phyloP scores from a whole-genome alignment of 148 eudicot species.

The Persicaria tinctoria region DNA sequence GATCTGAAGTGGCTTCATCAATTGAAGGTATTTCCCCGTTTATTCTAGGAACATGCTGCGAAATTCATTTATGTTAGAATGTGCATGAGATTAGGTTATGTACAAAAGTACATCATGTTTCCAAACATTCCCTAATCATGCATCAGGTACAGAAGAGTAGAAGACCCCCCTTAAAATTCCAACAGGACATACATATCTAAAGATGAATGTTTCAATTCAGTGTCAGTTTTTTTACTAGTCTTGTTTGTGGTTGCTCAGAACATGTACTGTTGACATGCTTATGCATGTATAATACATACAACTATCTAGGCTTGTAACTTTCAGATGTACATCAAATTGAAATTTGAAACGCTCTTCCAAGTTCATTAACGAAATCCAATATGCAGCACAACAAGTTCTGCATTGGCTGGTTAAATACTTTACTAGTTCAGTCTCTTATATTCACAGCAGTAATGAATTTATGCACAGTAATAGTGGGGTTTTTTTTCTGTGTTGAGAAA shows the following conservation, averaged over 20 bases:
- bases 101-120: background rate
- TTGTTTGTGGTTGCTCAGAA: background rate
- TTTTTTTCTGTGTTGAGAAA: background rate
- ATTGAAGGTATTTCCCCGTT: conserved; percentile 96
- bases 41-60: conserved; percentile 90
- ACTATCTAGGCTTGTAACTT: background rate
- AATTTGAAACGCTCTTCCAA: background rate
- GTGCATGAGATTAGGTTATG: background rate
- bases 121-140: background rate
- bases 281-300: background rate
- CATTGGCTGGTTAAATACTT: background rate
- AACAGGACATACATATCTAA: background rate
- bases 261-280: background rate
- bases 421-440: background rate
- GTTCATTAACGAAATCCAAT: background rate
- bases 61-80: conserved; percentile 5
- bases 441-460: background rate
- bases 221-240: background rate
- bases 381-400: background rate
- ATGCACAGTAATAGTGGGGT: background rate
- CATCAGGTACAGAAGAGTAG: background rate
- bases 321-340: background rate
- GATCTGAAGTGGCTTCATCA: conserved; percentile 92
- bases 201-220: background rate
- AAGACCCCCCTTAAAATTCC: background rate